Percentiles rank a stretch among this genome's conserved stretches.
These are phyloP conservation scores for Backusella morwellensis DNA, from an alignment of 192 early-diverging fungal species.

Conservation along the genomic window DNA sequence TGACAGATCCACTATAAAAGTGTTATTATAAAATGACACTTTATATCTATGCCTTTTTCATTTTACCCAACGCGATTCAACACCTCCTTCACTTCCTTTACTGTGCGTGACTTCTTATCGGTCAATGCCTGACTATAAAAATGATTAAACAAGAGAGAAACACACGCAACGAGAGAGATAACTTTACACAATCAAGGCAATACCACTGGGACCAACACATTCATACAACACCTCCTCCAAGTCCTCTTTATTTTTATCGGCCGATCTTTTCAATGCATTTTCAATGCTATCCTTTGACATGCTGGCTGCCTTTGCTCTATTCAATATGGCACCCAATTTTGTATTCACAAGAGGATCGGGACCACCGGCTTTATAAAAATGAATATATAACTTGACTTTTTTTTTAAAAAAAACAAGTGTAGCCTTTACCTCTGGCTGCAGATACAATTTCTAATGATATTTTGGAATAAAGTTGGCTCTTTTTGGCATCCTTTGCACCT, in stretches of 20 bases:
- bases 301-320: slow-evolving; percentile 51
- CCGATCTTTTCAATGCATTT: slow-evolving; percentile 63
- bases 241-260: slow-evolving; percentile 43
- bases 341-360: slow-evolving; percentile 56
- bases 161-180: background rate
- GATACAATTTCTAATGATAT: slow-evolving; percentile 62
- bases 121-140: slow-evolving; percentile 44
- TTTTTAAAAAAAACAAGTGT: background rate
- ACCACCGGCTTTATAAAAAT: slow-evolving; percentile 43
- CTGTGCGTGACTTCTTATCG: slow-evolving; percentile 61
- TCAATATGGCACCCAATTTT: slow-evolving; percentile 55
- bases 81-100: slow-evolving; percentile 58
- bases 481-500: slow-evolving; percentile 55
- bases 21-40: too few relatives aligned
- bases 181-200: slow-evolving; percentile 63
- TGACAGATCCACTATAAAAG: slow-evolving; percentile 52
- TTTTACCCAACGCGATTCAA: slow-evolving; percentile 50
- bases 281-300: slow-evolving; percentile 77
- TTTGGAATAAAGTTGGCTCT: slow-evolving; percentile 50
- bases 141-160: background rate
- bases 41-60: background rate
- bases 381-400: too few relatives aligned
- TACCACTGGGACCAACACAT: slow-evolving; percentile 56
- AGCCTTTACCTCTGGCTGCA: slow-evolving; percentile 48
- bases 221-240: slow-evolving; percentile 59